Base-by-base conservation (phyloP, 306 rosid genomes). In the Argentina anserina region DNA sequence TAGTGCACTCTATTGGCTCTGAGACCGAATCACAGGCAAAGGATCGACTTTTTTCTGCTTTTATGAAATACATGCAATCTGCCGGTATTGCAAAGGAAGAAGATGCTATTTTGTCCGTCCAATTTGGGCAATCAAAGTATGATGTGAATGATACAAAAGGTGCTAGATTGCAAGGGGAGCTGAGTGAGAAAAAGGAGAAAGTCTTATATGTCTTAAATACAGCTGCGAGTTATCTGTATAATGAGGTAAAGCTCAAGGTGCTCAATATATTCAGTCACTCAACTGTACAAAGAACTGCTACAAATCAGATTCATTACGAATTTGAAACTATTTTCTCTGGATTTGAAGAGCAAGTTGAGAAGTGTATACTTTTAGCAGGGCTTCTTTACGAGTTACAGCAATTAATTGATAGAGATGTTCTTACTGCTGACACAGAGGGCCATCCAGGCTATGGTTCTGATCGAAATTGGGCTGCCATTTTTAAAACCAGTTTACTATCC, bases 291-390 rank as follows among this genome's bases (percentile, higher is more conserved):
- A 85, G 87, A 82, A 74, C 78, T 67, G 79, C 70, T 69, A 80
- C 81, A 69, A 81, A 65, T 56, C 61, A 79, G 73, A 36, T 84
- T 72, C 80, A 70, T 76, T 76, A 63, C 73, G 92, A 83, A 70
- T 84, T 85, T 69, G 89, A 87, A 82, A 76, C 86, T 78, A 78
- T 79, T 82, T 83, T 90, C 84, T 58, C 82, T 47, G 84, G 69
- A 83, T 81, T 93, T 42, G 98, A 90, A 82, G 97, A 83, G 78
- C 97, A 90, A 85, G 90, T 89, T 18, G 98, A 93, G 86, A 90
- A 87, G 82, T 90, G 96, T 76, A 69, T 79, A 76, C 93, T 93
- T 69, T 83, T 93, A 86, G 72, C 92, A 74, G 97, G 84, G 63
- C 82, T 87, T 78, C 86, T 89, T 68, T 75, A 81, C 67, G 97